Evolutionary conservation across 345 rosid genomes (phyloP), one percentile per base, ranked within the genome.

Genomic region (Acer saccharum): DNA sequence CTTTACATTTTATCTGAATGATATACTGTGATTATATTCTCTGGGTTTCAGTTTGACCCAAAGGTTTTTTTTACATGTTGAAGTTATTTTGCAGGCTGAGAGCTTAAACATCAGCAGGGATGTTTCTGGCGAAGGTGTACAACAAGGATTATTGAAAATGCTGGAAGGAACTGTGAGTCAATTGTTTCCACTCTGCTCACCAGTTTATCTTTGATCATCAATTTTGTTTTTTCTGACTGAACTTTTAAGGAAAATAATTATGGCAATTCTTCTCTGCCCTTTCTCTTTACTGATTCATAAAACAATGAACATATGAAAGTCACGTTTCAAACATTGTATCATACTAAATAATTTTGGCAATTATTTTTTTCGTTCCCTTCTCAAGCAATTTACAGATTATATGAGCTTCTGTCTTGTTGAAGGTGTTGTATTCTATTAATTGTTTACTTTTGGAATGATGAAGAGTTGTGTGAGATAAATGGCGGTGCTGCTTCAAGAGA

Each of bases 91-190:
- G 81, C 92, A 95, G 98, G 97, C 93, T 74, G 99, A 95, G 87
- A 91, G 97, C 87, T 81, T 93, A 78, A 92, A 95, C 87, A 84
- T 95, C 80, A 93, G 94, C 85, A 86, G 98, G 79, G 99, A 95
- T 89, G 99, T 95, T 65, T 95, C 99, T 69, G 99, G 99, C 4
- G 99, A 95, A 84, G 99, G 99, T 78, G 99, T 95, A 61, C 99
- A 95, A 79, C 99, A 95, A 77, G 99, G 96, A 73, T 88, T 95
- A 66, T 82, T 95, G 84, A 95, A 95, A 78, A 92, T 95, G 93
- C 87, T 95, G 60, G 99, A 95, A 87, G 98, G 98, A 90, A 95
- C 97, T 72, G 98, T 95, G 87, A 93, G 99, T 87, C 61, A 65
- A 62, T 50, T 77, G 25, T 57, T 82, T 76, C 69, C 72, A 52